Conservation (phyloP, 78 protist species). For the Tieghemostelium lacteum region DNA sequence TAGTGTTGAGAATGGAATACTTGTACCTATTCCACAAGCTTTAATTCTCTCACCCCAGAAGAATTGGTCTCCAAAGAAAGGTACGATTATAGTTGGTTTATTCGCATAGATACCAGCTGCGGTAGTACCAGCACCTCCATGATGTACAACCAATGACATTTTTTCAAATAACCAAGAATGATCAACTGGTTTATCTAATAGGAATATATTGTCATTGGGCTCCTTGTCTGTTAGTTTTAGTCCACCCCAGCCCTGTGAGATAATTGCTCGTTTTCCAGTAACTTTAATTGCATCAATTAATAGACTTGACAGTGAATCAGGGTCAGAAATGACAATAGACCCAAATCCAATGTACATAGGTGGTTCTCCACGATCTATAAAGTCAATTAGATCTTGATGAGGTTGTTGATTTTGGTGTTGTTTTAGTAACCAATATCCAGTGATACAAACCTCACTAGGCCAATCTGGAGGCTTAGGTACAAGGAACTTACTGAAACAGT, state of each 20-base stretch:
- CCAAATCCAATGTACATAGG: constrained; percentile 85
- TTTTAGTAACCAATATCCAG: constrained; percentile 75
- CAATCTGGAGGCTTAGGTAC: constrained; percentile 81
- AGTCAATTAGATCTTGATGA: constrained; percentile 1
- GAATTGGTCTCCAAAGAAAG: constrained; percentile 88
- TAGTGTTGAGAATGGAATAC: constrained; percentile 9
- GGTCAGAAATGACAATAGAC: constrained; percentile 70
- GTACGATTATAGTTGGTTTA: constrained; percentile 81
- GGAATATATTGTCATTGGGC: not conserved
- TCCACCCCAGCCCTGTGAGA: constrained; percentile 79
- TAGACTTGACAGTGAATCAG: constrained; percentile 43
- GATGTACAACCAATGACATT: constrained; percentile 80
- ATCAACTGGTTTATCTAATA: constrained; percentile 46
- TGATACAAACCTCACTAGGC: constrained; percentile 53
- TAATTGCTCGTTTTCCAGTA: constrained; percentile 47
- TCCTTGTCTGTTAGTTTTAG: not conserved
- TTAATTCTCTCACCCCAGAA: constrained; percentile 82
- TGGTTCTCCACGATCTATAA: constrained; percentile 17
- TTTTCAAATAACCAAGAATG: constrained; percentile 85
- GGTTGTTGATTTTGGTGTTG: not conserved
- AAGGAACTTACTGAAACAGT: constrained; percentile 63
- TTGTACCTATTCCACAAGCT: constrained; percentile 44
- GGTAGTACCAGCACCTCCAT: constrained; percentile 92
- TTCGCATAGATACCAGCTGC: constrained; percentile 82
- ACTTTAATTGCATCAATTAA: constrained; percentile 54